phyloP scores from a whole-genome alignment of 768 basidiomycete genomes.

The Xanthoconium purpureum region DNA sequence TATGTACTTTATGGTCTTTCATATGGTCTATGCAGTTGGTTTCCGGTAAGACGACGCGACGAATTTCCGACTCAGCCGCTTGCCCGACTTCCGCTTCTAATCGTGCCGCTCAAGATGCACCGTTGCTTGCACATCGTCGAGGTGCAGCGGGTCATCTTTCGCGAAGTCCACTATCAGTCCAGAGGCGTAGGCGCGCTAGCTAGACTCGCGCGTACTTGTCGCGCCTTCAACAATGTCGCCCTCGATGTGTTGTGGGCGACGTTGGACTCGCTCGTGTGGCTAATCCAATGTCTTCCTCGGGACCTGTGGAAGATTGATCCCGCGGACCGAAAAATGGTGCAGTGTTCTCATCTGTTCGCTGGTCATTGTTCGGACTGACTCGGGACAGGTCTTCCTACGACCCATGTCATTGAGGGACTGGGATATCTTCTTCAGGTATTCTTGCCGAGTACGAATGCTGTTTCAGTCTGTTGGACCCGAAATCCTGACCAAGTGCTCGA shows the following conservation, averaged over 20 bases:
- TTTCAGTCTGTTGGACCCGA: not conserved
- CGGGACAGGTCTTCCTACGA: slow-evolving; percentile 21
- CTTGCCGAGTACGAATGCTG: slow-evolving; percentile 20
- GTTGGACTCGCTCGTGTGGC: slow-evolving; percentile 19
- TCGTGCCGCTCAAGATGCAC: slow-evolving; percentile 14
- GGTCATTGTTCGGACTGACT: slow-evolving; percentile 5
- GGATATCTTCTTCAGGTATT: slow-evolving; percentile 27
- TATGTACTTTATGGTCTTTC: slow-evolving; percentile 19
- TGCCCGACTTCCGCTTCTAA: not conserved
- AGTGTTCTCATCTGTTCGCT: not conserved
- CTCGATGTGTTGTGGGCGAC: slow-evolving; percentile 26
- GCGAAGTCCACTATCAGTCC: slow-evolving; percentile 5
- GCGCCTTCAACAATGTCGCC: slow-evolving; percentile 18
- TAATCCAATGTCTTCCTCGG: slow-evolving; percentile 26
- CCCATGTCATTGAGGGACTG: slow-evolving; percentile 29
- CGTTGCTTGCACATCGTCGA: slow-evolving; percentile 27
- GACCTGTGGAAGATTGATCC: slow-evolving; percentile 26
- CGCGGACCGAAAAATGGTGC: slow-evolving; percentile 8
- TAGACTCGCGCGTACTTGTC: slow-evolving; percentile 26
- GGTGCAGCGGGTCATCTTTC: slow-evolving; percentile 25
- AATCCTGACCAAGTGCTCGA: not conserved
- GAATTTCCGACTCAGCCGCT: not conserved
- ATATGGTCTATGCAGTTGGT: not conserved
- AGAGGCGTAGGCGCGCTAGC: slow-evolving; percentile 13
- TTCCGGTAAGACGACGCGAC: too few species aligned